phyloP scores from a whole-genome alignment of 2,329 filamentous ascomycete genomes.

The Colletotrichum lini region DNA sequence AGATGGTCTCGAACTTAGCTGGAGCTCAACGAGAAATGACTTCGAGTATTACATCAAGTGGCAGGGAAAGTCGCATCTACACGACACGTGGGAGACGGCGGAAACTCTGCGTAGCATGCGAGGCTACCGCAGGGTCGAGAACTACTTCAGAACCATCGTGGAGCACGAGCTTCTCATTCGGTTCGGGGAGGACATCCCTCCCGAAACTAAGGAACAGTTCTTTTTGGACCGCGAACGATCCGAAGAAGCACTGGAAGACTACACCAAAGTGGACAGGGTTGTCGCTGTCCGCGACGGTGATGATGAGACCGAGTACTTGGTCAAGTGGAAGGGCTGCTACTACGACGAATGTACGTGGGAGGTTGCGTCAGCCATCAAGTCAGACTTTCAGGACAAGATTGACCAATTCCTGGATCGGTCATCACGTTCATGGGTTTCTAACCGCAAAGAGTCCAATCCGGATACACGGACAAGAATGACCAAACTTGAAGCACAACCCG shows the following conservation, averaged over 20 bases:
- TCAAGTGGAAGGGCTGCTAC: conserved; percentile 96
- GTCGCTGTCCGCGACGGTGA: conserved; percentile 88
- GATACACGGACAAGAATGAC: conserved; percentile 81
- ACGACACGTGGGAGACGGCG: conserved; percentile 94
- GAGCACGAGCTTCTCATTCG: conserved; percentile 84
- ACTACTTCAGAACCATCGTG: conserved; percentile 90
- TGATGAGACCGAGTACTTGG: conserved; percentile 87
- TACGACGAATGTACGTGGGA: conserved; percentile 99
- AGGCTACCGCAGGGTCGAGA: conserved; percentile 91
- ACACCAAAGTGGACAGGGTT: conserved; percentile 92
- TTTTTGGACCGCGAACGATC: conserved; percentile 95
- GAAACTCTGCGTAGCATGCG: conserved; percentile 82
- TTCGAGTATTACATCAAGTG: conserved; percentile 97
- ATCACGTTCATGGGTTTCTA: conserved; percentile 84
- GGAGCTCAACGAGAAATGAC: conserved; percentile 76
- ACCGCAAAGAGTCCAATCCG: conserved; percentile 81
- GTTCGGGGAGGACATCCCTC: conserved; percentile 81
- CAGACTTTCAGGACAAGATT: conserved; percentile 88
- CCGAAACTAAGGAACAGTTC: conserved; percentile 93
- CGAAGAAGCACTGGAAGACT: conserved; percentile 89
- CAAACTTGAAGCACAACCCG: conserved; percentile 84
- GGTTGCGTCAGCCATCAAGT: conserved; percentile 78
- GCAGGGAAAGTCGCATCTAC: conserved; percentile 95
- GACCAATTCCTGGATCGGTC: conserved; percentile 91
- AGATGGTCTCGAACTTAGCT: conserved; percentile 73